Evolutionary conservation across 2,329 filamentous ascomycete species (phyloP).

Genomic region (Cordyceps sp.): DNA sequence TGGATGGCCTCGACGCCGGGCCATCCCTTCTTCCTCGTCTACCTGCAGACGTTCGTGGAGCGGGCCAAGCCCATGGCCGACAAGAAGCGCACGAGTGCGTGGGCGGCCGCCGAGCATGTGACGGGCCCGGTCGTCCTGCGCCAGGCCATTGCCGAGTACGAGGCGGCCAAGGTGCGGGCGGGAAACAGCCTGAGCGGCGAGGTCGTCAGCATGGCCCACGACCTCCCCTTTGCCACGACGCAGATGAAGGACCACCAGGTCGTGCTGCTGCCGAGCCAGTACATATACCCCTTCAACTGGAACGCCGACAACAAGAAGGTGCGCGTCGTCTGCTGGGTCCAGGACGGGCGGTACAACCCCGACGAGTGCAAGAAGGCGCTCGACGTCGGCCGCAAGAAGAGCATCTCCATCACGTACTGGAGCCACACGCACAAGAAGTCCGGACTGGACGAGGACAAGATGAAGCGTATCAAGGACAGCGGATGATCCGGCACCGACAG

Average conservation of each 20-base stretch:
- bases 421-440: constrained; percentile 8
- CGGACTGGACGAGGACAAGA: not conserved
- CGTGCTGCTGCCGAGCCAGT: constrained; percentile 7
- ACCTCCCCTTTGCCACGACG: constrained; percentile 1
- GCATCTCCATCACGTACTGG: constrained; percentile 11
- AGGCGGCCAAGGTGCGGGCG: not conserved
- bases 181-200: constrained; percentile 1
- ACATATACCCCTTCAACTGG: constrained; percentile 12
- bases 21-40: constrained; percentile 15
- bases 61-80: not conserved
- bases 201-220: not conserved
- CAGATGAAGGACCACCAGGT: constrained; percentile 4
- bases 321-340: constrained; percentile 7
- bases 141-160: constrained; percentile 4
- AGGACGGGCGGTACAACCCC: constrained; percentile 5
- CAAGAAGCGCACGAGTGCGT: not conserved
- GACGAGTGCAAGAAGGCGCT: constrained; percentile 7
- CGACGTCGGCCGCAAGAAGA: constrained; percentile 6
- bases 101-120: constrained; percentile 2
- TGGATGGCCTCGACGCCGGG: constrained; percentile 19
- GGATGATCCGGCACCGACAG: too few relatives aligned
- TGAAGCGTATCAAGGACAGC: constrained; percentile 1
- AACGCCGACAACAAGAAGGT: constrained; percentile 3
- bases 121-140: constrained; percentile 6
- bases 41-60: constrained; percentile 4